Evolutionary conservation across 768 basidiomycete genomes (phyloP).

Genomic region (Rhodosporidiobolus odoratus): DNA sequence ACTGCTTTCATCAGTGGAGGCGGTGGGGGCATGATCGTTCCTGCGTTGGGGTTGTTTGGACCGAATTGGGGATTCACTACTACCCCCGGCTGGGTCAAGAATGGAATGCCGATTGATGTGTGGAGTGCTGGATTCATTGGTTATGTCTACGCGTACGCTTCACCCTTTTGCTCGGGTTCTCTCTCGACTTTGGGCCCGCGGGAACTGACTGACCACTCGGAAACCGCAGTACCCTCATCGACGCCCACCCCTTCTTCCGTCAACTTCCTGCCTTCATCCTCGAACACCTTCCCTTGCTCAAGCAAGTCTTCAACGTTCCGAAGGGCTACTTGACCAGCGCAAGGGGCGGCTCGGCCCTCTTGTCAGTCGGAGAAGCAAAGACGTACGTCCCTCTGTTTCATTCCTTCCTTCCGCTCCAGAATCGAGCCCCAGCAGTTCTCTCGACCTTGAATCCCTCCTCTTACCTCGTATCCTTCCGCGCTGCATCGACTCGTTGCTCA

Average conservation of each 20-base stretch:
- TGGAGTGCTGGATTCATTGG: conserved; percentile 38
- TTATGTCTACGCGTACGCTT: conserved; percentile 36
- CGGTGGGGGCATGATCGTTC: conserved; percentile 35
- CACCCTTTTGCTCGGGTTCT: background rate
- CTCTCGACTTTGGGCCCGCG: background rate
- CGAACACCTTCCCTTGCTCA: conserved; percentile 17
- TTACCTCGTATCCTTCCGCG: background rate
- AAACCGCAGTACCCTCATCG: conserved; percentile 30
- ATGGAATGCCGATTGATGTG: conserved; percentile 28
- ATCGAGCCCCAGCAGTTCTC: too few species aligned
- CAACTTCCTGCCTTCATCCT: conserved; percentile 14
- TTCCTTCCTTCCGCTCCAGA: background rate
- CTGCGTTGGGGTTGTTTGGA: conserved; percentile 26
- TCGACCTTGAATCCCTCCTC: background rate
- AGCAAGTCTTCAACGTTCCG: conserved; percentile 23
- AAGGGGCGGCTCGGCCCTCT: background rate
- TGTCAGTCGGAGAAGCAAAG: conserved; percentile 34
- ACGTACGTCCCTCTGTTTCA: conserved; percentile 11
- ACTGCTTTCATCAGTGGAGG: conserved; percentile 34
- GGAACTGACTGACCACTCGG: background rate
- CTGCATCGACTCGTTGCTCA: too few species aligned
- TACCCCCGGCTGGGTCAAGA: conserved; percentile 30
- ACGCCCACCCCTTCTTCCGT: conserved; percentile 39
- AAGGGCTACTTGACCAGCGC: conserved; percentile 25
- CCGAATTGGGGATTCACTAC: conserved; percentile 30